A percentile compares a stretch with the other conserved stretches of the same genome.
phyloP scores from a whole-genome alignment of 306 rosid genomes.

The Rosa lucieae region DNA sequence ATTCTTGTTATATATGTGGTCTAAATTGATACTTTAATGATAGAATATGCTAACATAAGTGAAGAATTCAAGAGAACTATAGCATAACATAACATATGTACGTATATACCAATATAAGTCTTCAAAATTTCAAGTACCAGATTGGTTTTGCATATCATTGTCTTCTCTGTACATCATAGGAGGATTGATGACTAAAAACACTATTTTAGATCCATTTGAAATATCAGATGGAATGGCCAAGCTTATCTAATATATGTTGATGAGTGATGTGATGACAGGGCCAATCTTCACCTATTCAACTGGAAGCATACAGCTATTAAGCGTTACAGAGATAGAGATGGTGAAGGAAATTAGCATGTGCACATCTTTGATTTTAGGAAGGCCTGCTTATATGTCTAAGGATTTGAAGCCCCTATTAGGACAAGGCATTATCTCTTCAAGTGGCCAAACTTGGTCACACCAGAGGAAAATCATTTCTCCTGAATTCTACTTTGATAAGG shows the following conservation, averaged over 20 bases:
- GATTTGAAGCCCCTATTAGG: constrained; percentile 40
- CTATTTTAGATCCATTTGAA: background rate
- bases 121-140: background rate
- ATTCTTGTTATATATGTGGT: background rate
- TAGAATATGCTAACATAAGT: background rate
- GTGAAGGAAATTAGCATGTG: constrained; percentile 39
- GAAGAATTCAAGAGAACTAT: background rate
- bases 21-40: no score
- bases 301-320: constrained; percentile 32
- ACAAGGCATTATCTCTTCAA: constrained; percentile 37
- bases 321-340: constrained; percentile 29
- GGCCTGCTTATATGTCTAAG: constrained; percentile 29
- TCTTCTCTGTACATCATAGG: background rate
- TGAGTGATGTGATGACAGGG: constrained; percentile 25
- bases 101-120: background rate
- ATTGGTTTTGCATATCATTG: background rate
- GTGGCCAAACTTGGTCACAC: constrained; percentile 44
- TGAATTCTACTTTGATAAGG: constrained; percentile 36
- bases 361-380: constrained; percentile 36
- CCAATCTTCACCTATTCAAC: constrained; percentile 29
- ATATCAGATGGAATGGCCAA: background rate
- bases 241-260: background rate
- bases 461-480: constrained; percentile 47
- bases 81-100: background rate
- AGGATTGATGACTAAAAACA: background rate